These are phyloP conservation scores for Aspergillus puulaauensis DNA, from an alignment of 2,329 filamentous ascomycete genomes.

Conservation along the genomic window DNA sequence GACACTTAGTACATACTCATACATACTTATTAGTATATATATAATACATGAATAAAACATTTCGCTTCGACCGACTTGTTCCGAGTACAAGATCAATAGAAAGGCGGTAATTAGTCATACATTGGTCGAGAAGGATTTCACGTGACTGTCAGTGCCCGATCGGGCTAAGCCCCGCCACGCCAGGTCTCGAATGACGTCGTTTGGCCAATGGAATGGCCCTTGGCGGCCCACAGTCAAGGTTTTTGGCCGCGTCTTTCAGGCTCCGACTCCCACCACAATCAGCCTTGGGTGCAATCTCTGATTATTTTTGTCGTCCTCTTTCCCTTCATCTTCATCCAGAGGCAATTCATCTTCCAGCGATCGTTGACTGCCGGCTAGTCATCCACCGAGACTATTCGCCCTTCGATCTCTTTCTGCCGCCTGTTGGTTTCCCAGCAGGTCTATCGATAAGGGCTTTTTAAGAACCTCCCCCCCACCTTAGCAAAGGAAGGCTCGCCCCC, in stretches of 20 bases:
- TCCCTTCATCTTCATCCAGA: not conserved
- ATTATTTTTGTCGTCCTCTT: constrained; percentile 1
- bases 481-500: constrained; percentile 23
- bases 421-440: not conserved
- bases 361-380: not conserved
- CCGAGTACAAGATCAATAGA: not conserved
- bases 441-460: constrained; percentile 45
- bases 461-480: constrained; percentile 22
- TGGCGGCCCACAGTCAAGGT: constrained; percentile 25
- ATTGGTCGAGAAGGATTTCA: constrained; percentile 1
- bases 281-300: constrained; percentile 11
- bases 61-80: not conserved
- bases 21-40: too few relatives aligned
- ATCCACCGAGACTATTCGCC: not conserved
- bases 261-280: constrained; percentile 8
- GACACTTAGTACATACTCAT: not conserved
- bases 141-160: constrained; percentile 22
- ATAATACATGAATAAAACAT: too few relatives aligned
- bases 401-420: not conserved
- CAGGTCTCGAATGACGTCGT: constrained; percentile 27
- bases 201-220: constrained; percentile 21
- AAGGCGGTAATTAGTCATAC: not conserved
- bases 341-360: too few relatives aligned
- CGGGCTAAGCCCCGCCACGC: constrained; percentile 21
- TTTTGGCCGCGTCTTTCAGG: constrained; percentile 20